phyloP scores from a whole-genome alignment of 768 basidiomycete genomes.

The Lentinula sp. region DNA sequence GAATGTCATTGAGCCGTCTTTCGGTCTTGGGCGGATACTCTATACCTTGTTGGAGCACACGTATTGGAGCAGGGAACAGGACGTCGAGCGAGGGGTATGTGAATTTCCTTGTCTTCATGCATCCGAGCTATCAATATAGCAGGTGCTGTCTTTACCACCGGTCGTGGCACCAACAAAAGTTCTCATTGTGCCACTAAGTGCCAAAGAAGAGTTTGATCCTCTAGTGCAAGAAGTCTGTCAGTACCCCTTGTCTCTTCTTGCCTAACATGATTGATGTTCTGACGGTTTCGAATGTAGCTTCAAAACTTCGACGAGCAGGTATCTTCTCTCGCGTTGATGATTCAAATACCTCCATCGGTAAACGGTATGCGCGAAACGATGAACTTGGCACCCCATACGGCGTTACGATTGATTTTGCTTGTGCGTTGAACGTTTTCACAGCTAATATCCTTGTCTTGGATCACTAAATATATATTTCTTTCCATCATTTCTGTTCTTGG shows the following conservation, averaged over 20 bases:
- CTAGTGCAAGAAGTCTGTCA: slow-evolving; percentile 90
- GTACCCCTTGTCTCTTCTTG: slow-evolving; percentile 80
- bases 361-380: slow-evolving; percentile 96
- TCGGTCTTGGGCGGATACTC: slow-evolving; percentile 94
- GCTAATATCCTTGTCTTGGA: not conserved
- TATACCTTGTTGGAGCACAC: slow-evolving; percentile 93
- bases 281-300: slow-evolving; percentile 41
- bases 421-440: slow-evolving; percentile 6
- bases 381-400: slow-evolving; percentile 98
- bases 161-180: slow-evolving; percentile 94
- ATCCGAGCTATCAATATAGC: slow-evolving; percentile 54
- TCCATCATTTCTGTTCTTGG: too few species aligned
- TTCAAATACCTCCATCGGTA: slow-evolving; percentile 78
- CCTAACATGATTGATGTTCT: slow-evolving; percentile 85
- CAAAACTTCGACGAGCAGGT: slow-evolving; percentile 76
- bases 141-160: slow-evolving; percentile 55
- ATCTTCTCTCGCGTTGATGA: slow-evolving; percentile 88
- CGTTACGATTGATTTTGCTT: slow-evolving; percentile 42
- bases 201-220: slow-evolving; percentile 74
- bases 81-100: slow-evolving; percentile 83
- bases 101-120: not conserved
- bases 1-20: slow-evolving; percentile 99
- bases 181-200: slow-evolving; percentile 80
- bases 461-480: too few species aligned
- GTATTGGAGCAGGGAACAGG: slow-evolving; percentile 92